phyloP scores from a whole-genome alignment of 1,284 basidiomycete species.

The Ganoderma sinense region DNA sequence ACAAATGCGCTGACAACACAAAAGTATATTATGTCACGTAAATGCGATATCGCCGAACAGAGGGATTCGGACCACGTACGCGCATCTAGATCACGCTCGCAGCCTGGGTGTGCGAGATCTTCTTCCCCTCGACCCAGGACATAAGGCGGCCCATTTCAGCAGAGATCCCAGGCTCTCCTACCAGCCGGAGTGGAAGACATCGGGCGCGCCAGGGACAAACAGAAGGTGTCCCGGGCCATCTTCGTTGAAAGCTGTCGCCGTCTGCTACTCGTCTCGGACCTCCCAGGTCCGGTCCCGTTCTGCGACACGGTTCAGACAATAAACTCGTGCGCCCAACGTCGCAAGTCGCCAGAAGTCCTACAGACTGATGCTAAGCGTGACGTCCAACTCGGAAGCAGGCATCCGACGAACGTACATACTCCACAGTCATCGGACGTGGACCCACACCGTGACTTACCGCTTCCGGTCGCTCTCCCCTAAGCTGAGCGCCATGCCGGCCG shows the following conservation, averaged over 20 bases:
- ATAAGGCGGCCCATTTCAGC: too few species aligned
- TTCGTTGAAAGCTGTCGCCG: neutral
- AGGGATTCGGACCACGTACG: neutral
- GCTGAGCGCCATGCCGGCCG: neutral
- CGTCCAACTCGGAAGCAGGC: neutral
- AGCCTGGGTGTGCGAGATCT: too few species aligned
- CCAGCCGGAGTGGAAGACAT: neutral
- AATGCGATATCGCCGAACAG: neutral
- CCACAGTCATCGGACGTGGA: neutral
- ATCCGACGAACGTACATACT: neutral
- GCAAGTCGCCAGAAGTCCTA: neutral
- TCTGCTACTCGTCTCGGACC: neutral
- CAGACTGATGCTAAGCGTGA: neutral
- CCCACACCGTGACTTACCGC: neutral
- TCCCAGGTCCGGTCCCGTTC: neutral
- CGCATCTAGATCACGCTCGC: neutral
- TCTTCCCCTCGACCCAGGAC: too few species aligned
- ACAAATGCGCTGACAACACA: neutral
- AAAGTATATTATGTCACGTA: neutral
- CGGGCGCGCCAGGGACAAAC: neutral
- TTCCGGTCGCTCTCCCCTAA: neutral
- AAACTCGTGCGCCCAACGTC: neutral
- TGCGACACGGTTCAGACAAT: neutral
- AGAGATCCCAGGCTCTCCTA: too few species aligned
- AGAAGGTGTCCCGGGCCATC: neutral